A percentile compares a stretch with the other conserved stretches of the same genome.
These are phyloP conservation scores for Gossypium aridum DNA, from an alignment of 441 rosid species.

Conservation along the genomic window DNA sequence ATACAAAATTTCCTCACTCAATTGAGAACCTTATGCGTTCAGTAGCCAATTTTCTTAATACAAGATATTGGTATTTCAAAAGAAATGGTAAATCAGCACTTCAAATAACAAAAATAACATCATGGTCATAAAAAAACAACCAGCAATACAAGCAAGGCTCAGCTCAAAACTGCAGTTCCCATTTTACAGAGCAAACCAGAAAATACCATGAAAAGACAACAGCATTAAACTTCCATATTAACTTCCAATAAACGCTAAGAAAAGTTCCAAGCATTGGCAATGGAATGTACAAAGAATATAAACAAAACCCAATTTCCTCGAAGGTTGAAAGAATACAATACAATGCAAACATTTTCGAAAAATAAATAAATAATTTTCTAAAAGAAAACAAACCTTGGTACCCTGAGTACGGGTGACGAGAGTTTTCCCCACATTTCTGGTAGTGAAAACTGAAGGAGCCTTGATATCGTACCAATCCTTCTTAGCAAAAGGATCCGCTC, in stretches of 20 bases:
- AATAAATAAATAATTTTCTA: background rate
- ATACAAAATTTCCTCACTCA: background rate
- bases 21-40: background rate
- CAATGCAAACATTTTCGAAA: background rate
- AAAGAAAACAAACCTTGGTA: conserved; percentile 49
- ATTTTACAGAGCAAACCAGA: background rate
- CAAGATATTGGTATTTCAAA: background rate
- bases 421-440: conserved; percentile 74
- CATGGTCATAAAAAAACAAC: background rate
- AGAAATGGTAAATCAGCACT: background rate
- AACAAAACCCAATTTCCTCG: background rate
- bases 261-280: background rate
- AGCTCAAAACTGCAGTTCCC: background rate
- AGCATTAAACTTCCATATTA: background rate
- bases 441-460: conserved; percentile 60
- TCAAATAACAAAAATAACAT: background rate
- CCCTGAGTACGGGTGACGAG: conserved; percentile 90
- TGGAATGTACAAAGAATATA: background rate
- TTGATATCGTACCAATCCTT: conserved; percentile 94
- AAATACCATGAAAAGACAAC: background rate
- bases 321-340: background rate
- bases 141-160: background rate
- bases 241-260: background rate
- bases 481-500: conserved; percentile 84
- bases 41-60: background rate